Evolutionary conservation across 441 rosid species (phyloP).

Genomic region (Daphne laureola): DNA sequence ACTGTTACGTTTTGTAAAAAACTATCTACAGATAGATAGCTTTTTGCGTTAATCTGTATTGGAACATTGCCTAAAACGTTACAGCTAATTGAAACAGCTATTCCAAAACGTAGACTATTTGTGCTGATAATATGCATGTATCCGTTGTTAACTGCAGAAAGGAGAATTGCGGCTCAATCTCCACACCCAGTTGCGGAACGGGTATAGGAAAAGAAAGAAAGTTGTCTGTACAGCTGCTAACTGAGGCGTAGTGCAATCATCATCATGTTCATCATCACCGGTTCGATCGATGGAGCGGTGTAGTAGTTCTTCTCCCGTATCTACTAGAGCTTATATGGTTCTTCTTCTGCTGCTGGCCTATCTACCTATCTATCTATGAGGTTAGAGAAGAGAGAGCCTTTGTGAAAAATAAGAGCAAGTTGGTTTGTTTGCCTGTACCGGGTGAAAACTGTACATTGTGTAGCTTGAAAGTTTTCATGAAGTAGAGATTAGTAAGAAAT

Average conservation of each 20-base stretch:
- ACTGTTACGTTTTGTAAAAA: no score
- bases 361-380: constrained; percentile 32
- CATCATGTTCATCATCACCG: constrained; percentile 5
- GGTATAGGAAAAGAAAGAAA: constrained; percentile 32
- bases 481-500: constrained; percentile 27
- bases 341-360: constrained; percentile 7
- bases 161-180: constrained; percentile 79
- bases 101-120: no score
- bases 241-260: constrained; percentile 50
- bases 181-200: constrained; percentile 33
- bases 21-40: no score
- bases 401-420: constrained; percentile 30
- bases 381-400: constrained; percentile 41
- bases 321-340: constrained; percentile 25
- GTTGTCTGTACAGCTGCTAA: constrained; percentile 83
- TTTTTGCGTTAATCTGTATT: no score
- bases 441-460: constrained; percentile 68
- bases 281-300: constrained; percentile 9
- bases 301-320: constrained; percentile 9
- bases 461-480: constrained; percentile 57
- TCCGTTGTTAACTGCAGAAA: constrained; percentile 39
- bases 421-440: constrained; percentile 42
- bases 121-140: no score
- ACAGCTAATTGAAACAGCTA: no score
- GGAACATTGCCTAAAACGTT: no score